Conservation (phyloP, 768 basidiomycete genomes). For the Suillus variegatus region DNA sequence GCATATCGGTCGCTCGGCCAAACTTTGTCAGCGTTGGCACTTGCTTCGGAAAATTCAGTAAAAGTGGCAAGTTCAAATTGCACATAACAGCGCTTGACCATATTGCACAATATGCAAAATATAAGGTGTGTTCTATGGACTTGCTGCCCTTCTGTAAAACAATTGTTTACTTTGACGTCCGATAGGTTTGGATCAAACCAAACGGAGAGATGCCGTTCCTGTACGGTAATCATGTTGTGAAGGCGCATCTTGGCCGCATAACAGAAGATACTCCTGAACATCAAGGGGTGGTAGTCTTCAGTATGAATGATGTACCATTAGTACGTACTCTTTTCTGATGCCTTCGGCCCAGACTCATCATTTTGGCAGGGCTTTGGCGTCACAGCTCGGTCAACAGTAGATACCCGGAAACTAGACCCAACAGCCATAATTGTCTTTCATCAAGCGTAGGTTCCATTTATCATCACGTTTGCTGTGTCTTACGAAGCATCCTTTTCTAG, state of each 20-base stretch:
- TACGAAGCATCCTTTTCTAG: constrained; percentile 40
- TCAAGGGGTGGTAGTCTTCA: constrained; percentile 96
- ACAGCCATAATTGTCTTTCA: constrained; percentile 98
- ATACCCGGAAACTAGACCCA: constrained; percentile 96
- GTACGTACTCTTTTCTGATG: constrained; percentile 43
- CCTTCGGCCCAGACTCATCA: constrained; percentile 9
- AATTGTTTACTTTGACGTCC: background rate
- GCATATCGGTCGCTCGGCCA: constrained; percentile 88
- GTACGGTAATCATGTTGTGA: constrained; percentile 97
- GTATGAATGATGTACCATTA: constrained; percentile 92
- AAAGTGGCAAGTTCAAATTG: constrained; percentile 96
- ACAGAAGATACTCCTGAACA: constrained; percentile 99
- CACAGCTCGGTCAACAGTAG: constrained; percentile 91
- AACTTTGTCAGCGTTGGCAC: constrained; percentile 93
- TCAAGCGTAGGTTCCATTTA: constrained; percentile 66
- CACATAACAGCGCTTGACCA: constrained; percentile 94
- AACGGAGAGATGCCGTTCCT: constrained; percentile 99
- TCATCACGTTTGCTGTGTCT: background rate
- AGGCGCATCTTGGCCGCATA: constrained; percentile 97
- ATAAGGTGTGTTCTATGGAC: constrained; percentile 65
- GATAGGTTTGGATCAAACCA: constrained; percentile 96
- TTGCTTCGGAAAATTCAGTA: constrained; percentile 97
- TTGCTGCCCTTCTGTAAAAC: background rate
- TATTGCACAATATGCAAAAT: constrained; percentile 94
- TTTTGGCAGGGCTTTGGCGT: constrained; percentile 88